A percentile compares a stretch with the other conserved stretches of the same genome.
These are phyloP conservation scores for Spinellus fusiger DNA, from an alignment of 192 early-diverging fungal species.

Conservation along the genomic window DNA sequence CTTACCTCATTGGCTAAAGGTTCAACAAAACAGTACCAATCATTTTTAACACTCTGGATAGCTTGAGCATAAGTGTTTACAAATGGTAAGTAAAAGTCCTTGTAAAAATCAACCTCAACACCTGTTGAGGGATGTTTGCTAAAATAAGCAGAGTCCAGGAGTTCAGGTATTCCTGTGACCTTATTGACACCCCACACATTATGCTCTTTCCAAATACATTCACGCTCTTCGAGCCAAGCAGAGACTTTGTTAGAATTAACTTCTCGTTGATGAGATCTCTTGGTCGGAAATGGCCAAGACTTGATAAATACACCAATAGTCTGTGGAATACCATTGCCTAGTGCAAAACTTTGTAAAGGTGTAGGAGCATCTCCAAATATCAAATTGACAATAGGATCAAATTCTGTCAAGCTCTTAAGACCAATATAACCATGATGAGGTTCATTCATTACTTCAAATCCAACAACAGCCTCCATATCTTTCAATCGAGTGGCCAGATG, in stretches of 20 bases:
- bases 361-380: conserved; percentile 66
- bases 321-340: conserved; percentile 64
- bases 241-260: conserved; percentile 53
- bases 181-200: conserved; percentile 66
- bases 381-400: conserved; percentile 59
- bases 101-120: conserved; percentile 51
- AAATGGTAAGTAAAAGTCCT: conserved; percentile 72
- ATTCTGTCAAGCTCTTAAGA: conserved; percentile 46
- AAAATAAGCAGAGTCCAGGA: conserved; percentile 63
- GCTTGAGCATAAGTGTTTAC: conserved; percentile 57
- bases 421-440: conserved; percentile 68
- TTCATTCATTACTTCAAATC: conserved; percentile 68
- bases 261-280: conserved; percentile 41
- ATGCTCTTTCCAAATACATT: conserved; percentile 73
- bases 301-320: conserved; percentile 72
- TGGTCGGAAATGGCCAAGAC: conserved; percentile 71
- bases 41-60: conserved; percentile 48
- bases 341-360: conserved; percentile 69
- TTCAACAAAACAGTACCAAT: conserved; percentile 65
- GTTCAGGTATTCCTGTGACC: conserved; percentile 39
- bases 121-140: conserved; percentile 52
- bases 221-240: conserved; percentile 54
- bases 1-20: conserved; percentile 74
- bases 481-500: conserved; percentile 65
- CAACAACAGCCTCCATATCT: conserved; percentile 60